Base-by-base conservation (phyloP, 2,329 filamentous ascomycete species). In the Beauveria caledonica region DNA sequence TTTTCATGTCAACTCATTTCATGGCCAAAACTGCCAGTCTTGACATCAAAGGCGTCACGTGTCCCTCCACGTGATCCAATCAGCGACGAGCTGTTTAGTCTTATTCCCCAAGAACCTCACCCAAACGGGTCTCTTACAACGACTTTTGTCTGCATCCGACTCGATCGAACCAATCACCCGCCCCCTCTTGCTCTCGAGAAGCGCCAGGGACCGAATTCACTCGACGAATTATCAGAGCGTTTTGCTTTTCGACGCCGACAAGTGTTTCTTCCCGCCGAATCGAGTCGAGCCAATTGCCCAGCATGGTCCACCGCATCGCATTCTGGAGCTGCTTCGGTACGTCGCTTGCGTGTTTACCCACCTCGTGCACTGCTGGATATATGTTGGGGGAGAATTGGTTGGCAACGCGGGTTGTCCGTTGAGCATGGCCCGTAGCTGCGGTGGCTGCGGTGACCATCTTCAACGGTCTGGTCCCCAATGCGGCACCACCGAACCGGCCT, bases 301-400 rank as follows among this genome's bases (percentile, higher is more conserved):
- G 67, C 67, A 86, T 85, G 82, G 81, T 85, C 64, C 76, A 78
- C 76, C 81, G 84, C 72, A 80, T 92, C 74, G 78, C 91, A 74
- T 92, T 93, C 82, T 93, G 89, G 89, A 82, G 84, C 77, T 89
- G 89, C 81, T 96, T 97, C 85, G 93, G 93, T 97, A 86, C 71
- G 83, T 80, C 17, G 17, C 65, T 51, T 67, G 49, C 40, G 6
- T 36, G 11, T 36, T 23, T 17, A 51, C 27, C 17, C 19, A 33
- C 11, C 23, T 51, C 49, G 40, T n/a, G 27, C 8, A 48, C 27
- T 15, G n/a, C 46, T 23, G 17, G 42, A 55, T 36, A 44, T 11
- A 19, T 33, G 29, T 15, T 19, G 36, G 57, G 5, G 4, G 25
- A 5, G 13, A 25, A 3, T 23, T 2, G 8, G 4, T 23, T 10